Evolutionary conservation across 2,329 filamentous ascomycete genomes (phyloP), one percentile per base, ranked within the genome.

Genomic region (Periconia sp.): DNA sequence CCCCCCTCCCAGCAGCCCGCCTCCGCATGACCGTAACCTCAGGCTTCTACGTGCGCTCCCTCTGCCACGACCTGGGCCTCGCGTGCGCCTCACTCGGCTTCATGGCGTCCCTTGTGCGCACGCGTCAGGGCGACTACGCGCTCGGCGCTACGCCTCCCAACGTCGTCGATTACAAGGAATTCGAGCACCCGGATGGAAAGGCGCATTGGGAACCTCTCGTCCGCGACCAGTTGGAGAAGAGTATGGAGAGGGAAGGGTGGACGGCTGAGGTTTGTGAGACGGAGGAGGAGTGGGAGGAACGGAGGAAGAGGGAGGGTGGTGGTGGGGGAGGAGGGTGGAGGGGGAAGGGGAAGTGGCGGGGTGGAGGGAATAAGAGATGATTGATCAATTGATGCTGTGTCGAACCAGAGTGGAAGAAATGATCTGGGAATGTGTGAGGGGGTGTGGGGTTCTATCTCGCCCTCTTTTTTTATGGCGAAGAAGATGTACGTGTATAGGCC

Each of bases 21-120:
- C 85, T 99, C 55, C 87, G 89, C 53, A 91, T 99, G 85, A 96
- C 90, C 0, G 93, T 97, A 48, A 92, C 92, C 1, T 96, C 92
- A 0, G 94, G 94, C 40, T 99, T 97, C 80, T 99, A 99, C 73
- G 92, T 99, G 14, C 89, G 94, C 58, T 95, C 90, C 53, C 85
- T 99, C 62, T 92, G 91, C 64, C 92, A 97, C 70, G 94, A 99
- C 66, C 82, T 99, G 3, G 94, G 93, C 19, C 80, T 86, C 60
- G 91, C 91, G 62, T 81, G 97, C 14, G 86, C 84, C 49, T 96
- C 91, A 13, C 86, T 90, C 20, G 94, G 84, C 33, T 81, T 94
- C 60, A 97, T 99, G 93, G 85, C 90, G 19, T 86, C 89, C 63
- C 83, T 99, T 18, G 83, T 89, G 52, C 87, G 94, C 50, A 89